phyloP scores from a whole-genome alignment of 116 monocot species.

The Papilionanthe hybrid region DNA sequence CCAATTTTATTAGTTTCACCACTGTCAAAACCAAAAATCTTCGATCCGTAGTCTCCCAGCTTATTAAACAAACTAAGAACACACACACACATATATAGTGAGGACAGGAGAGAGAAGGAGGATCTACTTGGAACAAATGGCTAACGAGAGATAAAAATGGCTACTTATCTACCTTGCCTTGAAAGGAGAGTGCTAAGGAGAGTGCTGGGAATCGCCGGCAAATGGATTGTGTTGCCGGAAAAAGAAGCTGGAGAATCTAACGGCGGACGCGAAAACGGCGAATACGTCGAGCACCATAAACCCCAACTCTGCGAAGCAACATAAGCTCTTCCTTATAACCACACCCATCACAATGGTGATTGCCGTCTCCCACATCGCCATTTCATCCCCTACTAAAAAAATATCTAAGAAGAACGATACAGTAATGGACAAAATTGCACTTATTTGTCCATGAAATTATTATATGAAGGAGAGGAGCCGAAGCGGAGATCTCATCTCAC shows the following conservation, averaged over 20 bases:
- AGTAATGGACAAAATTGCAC: background rate
- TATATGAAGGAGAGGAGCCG: too few relatives aligned
- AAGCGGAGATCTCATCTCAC: too few relatives aligned
- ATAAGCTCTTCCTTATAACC: constrained; percentile 31
- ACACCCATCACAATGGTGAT: constrained; percentile 21
- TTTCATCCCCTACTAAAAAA: background rate
- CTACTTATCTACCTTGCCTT: background rate
- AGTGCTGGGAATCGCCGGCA: background rate
- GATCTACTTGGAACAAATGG: too few relatives aligned
- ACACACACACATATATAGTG: too few relatives aligned
- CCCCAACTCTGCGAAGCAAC: constrained; percentile 20
- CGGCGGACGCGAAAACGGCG: constrained; percentile 11
- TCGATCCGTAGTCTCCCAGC: too few relatives aligned
- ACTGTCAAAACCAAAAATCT: too few relatives aligned
- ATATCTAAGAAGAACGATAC: background rate
- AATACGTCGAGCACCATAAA: constrained; percentile 19
- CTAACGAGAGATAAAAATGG: background rate
- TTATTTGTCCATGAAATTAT: too few relatives aligned
- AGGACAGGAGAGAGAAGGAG: too few relatives aligned
- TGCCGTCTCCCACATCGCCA: constrained; percentile 20
- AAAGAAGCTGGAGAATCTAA: constrained; percentile 15
- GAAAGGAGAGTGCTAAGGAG: constrained; percentile 9
- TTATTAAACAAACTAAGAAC: too few relatives aligned
- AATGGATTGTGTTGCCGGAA: constrained; percentile 2
- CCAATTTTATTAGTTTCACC: too few relatives aligned